phyloP scores from a whole-genome alignment of 2,329 filamentous ascomycete species.

The Iodosphaeria phyllophila region DNA sequence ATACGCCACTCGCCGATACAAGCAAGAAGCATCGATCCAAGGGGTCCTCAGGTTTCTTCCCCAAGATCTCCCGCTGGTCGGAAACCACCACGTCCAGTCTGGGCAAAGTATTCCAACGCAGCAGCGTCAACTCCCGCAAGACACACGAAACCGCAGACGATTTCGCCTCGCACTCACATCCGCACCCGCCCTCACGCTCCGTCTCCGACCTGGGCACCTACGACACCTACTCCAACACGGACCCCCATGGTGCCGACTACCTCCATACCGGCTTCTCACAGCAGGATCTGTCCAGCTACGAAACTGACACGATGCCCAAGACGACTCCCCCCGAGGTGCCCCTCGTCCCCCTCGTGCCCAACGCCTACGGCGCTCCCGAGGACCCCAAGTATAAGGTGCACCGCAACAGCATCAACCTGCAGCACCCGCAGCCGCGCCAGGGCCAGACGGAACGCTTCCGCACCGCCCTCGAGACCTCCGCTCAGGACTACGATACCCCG shows the following conservation, averaged over 20 bases:
- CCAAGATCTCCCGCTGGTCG: slow-evolving; percentile 93
- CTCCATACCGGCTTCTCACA: slow-evolving; percentile 37
- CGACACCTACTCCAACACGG: slow-evolving; percentile 36
- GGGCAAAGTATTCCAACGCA: slow-evolving; percentile 57
- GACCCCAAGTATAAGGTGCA: slow-evolving; percentile 71
- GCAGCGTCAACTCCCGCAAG: slow-evolving; percentile 33
- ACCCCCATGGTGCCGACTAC: slow-evolving; percentile 41
- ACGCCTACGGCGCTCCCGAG: slow-evolving; percentile 36
- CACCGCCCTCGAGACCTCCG: slow-evolving; percentile 54
- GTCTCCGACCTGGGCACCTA: slow-evolving; percentile 56
- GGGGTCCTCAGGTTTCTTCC: slow-evolving; percentile 60
- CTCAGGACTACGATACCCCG: slow-evolving; percentile 44
- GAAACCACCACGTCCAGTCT: slow-evolving; percentile 86
- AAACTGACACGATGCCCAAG: too few relatives aligned
- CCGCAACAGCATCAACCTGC: slow-evolving; percentile 60
- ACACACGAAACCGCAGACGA: slow-evolving; percentile 38
- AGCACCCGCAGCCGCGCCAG: slow-evolving; percentile 60
- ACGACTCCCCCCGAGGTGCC: slow-evolving; percentile 10
- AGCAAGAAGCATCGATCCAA: slow-evolving; percentile 78
- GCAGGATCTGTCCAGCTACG: slow-evolving; percentile 28
- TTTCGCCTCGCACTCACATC: slow-evolving; percentile 37
- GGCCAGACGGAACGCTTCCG: slow-evolving; percentile 60
- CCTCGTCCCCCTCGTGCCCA: slow-evolving; percentile 23
- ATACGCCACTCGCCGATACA: slow-evolving; percentile 60
- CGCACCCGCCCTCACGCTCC: slow-evolving; percentile 52